Evolutionary conservation across 2,329 filamentous ascomycete genomes (phyloP), one percentile per base, ranked within the genome.

Genomic region (Cercospora nicotianae): DNA sequence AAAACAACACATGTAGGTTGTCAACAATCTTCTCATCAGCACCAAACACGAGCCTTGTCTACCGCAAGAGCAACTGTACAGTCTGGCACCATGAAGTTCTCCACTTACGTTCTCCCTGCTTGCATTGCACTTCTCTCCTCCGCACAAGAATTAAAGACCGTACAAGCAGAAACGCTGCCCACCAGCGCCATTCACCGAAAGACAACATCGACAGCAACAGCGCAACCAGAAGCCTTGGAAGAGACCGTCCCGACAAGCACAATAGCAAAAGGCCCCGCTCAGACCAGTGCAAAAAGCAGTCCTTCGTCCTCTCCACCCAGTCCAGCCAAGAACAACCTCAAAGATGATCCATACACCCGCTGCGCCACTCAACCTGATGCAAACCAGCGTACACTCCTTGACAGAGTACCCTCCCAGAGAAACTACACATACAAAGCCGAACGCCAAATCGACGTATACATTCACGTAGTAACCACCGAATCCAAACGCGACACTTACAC

Each of bases 381-480:
- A 3, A 45, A 63, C 18, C 60, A 63, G 16, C 60, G 60, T 23
- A 31, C 18, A 18, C 23, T 63, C 26, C 55, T 67, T 13, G 65
- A 67, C 48, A 45, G 18, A 2, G 53, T 63, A 12, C 33, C 60
- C n/a, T 57, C 36, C 53, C 62, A 67, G 8, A 45, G 60, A 30
- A 67, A 60, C 13, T 64, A 39, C 65, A 61, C 60, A 28, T 53
- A 60, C 12, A 28, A 39, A 28, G 60, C 59, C n/a, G 31, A 48
- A 3, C 66, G 66, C 39, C 62, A 68, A 28, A 31, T 68, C 55
- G 63, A 68, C 36, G 65, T 64, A 12, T 78, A 81, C 68, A 81
- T 82, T 71, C 81, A 82, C 72, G 78, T 82, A 58, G 77, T 82
- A 18, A 75, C 77, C 51, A 79, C 75, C 30, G 60, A 61, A 0